Evolutionary conservation across 2,329 filamentous ascomycete genomes (phyloP), one percentile per base, ranked within the genome.

Genomic region (Fusarium gaditjirri): DNA sequence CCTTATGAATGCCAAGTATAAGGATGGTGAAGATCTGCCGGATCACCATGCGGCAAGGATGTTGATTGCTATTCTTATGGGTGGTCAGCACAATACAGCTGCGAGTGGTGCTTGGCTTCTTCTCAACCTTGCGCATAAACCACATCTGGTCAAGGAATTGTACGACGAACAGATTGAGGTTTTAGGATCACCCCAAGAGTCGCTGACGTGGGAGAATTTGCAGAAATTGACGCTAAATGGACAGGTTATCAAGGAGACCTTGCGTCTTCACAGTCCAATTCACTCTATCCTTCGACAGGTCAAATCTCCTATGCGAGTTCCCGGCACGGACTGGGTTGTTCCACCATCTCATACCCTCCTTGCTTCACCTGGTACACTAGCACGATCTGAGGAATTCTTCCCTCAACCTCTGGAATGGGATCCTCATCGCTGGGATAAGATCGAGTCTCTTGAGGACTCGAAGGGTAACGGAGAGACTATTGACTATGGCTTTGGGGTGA

Each of bases 231-330:
- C 93, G 25, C 89, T 97, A 19, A 93, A 97, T 83, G 87, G 90
- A 69, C 92, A 94, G 76, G 90, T 97, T 67, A 89, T 97, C 83
- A 96, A 95, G 84, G 95, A 98, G 83, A 97, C 95, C 3, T 89
- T 98, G 23, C 92, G 95, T 65, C 86, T 98, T 17, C 93, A 98
- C 80, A 93, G 94, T 2, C 95, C 95, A 0, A 98, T 98, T 78
- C 94, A 98, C 86, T 95, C 93, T 31, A 97, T 98, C 76, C 89
- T 98, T 86, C 93, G 95, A 76, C 92, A 93, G 75, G 95, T 97
- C 80, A 97, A 95, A 84, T 89, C 90, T 69, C 94, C 94, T 56
- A 94, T 98, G 88, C 88, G 90, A 10, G 89, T 97, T 13, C 90
- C 94, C 19, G 93, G 92, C 64, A 97, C 94, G 12, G 91, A 92